phyloP scores from a whole-genome alignment of 495 filamentous ascomycete species.

The Annulohypoxylon maeteangense region DNA sequence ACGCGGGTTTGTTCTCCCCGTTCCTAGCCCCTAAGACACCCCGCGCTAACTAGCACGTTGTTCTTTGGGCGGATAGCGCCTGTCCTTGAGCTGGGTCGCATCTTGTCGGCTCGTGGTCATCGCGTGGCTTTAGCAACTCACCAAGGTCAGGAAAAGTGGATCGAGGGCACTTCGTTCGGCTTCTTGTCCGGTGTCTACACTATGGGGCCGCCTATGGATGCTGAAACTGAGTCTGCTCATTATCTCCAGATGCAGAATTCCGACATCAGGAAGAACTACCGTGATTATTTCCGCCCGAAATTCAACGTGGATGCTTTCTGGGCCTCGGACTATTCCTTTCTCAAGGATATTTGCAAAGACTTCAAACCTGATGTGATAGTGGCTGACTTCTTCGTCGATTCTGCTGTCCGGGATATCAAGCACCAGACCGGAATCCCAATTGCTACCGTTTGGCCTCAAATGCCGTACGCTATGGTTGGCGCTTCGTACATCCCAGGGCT shows the following conservation, averaged over 20 bases:
- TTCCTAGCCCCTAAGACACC: neutral
- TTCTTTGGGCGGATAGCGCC: constrained; percentile 37
- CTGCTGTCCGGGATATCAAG: constrained; percentile 50
- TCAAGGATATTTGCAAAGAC: constrained; percentile 39
- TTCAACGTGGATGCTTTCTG: constrained; percentile 53
- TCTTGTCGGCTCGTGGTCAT: constrained; percentile 51
- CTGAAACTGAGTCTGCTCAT: constrained; percentile 31
- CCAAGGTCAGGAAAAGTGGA: constrained; percentile 50
- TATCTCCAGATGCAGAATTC: constrained; percentile 48
- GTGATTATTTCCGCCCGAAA: constrained; percentile 46
- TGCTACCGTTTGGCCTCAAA: constrained; percentile 52
- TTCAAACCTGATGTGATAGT: constrained; percentile 51
- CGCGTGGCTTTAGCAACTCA: constrained; percentile 54
- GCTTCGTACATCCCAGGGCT: constrained; percentile 54
- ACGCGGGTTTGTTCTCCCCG: constrained; percentile 11
- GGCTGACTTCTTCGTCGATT: constrained; percentile 53
- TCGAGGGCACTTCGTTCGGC: constrained; percentile 32
- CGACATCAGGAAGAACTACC: constrained; percentile 46
- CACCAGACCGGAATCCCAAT: constrained; percentile 49
- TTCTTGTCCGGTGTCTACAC: constrained; percentile 43
- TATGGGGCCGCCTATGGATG: constrained; percentile 35
- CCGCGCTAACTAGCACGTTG: neutral
- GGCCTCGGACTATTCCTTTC: constrained; percentile 49
- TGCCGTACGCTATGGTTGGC: constrained; percentile 51
- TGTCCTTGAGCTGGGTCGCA: constrained; percentile 52